A percentile compares a stretch with the other conserved stretches of the same genome.
These are phyloP conservation scores for Triticum urartu DNA, from an alignment of 176 grass and related monocot species.

Conservation along the genomic window DNA sequence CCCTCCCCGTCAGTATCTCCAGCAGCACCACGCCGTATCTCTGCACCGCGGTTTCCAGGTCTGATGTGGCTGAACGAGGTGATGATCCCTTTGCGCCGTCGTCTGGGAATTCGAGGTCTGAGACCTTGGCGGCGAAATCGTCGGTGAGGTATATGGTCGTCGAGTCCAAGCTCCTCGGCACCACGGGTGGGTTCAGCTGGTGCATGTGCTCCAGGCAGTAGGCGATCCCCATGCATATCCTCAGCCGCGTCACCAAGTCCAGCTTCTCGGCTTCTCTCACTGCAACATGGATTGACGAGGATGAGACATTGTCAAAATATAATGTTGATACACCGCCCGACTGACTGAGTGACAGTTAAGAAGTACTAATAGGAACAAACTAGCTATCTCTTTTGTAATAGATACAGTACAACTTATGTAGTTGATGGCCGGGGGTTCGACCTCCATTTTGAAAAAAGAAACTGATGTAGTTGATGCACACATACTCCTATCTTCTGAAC, in stretches of 20 bases:
- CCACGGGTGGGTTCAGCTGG: constrained; percentile 56
- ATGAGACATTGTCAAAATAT: neutral
- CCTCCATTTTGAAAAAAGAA: no score
- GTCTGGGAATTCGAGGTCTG: constrained; percentile 50
- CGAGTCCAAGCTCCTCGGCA: constrained; percentile 51
- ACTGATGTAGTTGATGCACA: neutral
- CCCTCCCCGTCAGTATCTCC: constrained; percentile 70
- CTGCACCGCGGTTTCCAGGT: constrained; percentile 40
- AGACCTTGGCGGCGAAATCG: constrained; percentile 78
- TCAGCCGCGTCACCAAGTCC: constrained; percentile 66
- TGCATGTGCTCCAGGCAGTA: constrained; percentile 84
- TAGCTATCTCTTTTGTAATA: neutral
- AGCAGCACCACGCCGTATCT: constrained; percentile 65
- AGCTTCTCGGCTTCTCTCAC: constrained; percentile 74
- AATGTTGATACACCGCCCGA: neutral
- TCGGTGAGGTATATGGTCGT: constrained; percentile 75
- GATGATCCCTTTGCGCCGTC: constrained; percentile 11
- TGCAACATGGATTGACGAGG: constrained; percentile 19
- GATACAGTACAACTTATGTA: no score
- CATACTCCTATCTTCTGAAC: neutral
- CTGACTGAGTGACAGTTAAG: neutral
- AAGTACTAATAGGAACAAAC: neutral
- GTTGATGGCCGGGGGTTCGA: no score
- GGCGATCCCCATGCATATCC: constrained; percentile 90
- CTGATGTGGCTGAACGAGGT: neutral